Base-by-base conservation (phyloP, 1,139 yeast genomes). In the Pichia sp. region DNA sequence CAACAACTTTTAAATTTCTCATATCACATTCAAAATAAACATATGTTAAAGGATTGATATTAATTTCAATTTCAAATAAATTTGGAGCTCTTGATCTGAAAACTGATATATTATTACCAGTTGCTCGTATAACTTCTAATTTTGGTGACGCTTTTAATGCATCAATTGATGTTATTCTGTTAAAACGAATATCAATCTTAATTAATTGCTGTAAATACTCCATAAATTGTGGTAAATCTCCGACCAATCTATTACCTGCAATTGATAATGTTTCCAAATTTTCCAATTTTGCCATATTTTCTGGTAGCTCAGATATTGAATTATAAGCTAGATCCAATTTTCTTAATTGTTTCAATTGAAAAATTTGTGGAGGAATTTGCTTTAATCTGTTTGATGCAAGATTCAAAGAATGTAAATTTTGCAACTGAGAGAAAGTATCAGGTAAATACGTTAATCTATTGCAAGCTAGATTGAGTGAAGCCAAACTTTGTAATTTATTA, bases 291-390 rank as follows among this genome's bases (percentile, higher is more conserved):
- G 79, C 74, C 31, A 86, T 72, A 5, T 79, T 69, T n/a, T 64
- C 67, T 0, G 49, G 93, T 4, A 89, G 54, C 3, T 49, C 50
- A 4, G 71, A 63, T 38, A 91, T 72, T 45, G 77, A 77, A 59
- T 91, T 91, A 61, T 86, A 89, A 0, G 96, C 85, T 39, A 91
- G 59, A 56, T 89, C 95, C 47, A 91, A 67, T 44, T 81, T 84
- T 35, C 68, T 64, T 46, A 91, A 68, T 40, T 75, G 72, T 0
- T 68, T 58, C 50, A 91, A 68, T 20, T 72, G 69, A 54, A 79
- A 78, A n/a, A 88, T 63, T 6, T 82, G 74, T 39, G 75, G 79
- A 0, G 95, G 95, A 49, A 84, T 80, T 7, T 59, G 60, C 32
- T 71, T 71, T 53, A 91, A 75, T 47, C 79, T 77, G 59, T 93